A percentile compares a stretch with the other conserved stretches of the same genome.
Evolutionary conservation across 352 stramenopile genomes (phyloP).

Genomic region (Globisporangium abappressorium): DNA sequence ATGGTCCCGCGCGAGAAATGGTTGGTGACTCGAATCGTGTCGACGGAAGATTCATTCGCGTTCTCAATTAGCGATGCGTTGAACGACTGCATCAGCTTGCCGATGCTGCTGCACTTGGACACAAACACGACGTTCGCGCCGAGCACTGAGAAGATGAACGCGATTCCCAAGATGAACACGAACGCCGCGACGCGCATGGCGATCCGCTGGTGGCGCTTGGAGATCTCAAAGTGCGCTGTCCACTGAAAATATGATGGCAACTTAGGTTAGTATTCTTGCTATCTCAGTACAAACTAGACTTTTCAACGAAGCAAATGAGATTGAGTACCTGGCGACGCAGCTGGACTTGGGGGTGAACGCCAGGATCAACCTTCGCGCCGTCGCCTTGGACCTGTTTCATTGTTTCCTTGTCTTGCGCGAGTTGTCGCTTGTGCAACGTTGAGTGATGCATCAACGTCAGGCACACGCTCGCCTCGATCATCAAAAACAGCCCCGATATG

Average conservation of each 20-base stretch:
- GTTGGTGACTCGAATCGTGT: conserved; percentile 32
- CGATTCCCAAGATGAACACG: conserved; percentile 41
- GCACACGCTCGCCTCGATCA: conserved; percentile 47
- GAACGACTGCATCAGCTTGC: conserved; percentile 39
- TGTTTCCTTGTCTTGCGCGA: conserved; percentile 49
- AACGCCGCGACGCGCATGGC: conserved; percentile 53
- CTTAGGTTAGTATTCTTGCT: conserved; percentile 3
- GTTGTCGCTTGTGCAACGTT: conserved; percentile 50
- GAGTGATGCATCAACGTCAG: conserved; percentile 53
- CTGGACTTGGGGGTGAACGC: conserved; percentile 6
- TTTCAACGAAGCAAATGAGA: background rate
- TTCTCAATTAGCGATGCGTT: conserved; percentile 38
- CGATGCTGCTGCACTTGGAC: conserved; percentile 66
- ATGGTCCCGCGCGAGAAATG: conserved; percentile 43
- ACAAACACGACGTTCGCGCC: conserved; percentile 65
- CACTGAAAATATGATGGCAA: conserved; percentile 28
- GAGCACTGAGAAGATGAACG: conserved; percentile 55
- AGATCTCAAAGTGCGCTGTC: conserved; percentile 53
- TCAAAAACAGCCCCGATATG: conserved; percentile 54
- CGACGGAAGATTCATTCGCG: conserved; percentile 10
- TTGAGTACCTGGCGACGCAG: conserved; percentile 12
- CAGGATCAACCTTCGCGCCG: conserved; percentile 1
- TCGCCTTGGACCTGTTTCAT: conserved; percentile 31
- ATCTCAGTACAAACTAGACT: too few species aligned
- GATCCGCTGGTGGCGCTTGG: conserved; percentile 60